Evolutionary conservation across 225 moss, liverwort and hornwort genomes (phyloP), one percentile per base, ranked within the genome.

Genomic region (Physcomitrellopsis africana): DNA sequence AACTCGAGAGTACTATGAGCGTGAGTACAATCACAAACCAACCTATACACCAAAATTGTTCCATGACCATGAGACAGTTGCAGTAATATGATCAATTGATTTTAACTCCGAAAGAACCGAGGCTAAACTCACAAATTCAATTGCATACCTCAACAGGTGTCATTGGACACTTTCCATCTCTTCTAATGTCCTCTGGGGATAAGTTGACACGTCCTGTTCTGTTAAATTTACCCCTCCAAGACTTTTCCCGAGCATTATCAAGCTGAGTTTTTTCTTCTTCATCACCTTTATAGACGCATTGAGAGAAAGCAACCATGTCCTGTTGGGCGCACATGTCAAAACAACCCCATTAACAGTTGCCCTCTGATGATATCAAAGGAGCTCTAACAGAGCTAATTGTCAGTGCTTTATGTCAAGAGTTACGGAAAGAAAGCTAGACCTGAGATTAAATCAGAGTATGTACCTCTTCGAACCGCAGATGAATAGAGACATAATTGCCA

Each of bases 241-340:
- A 83, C 17, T 71, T 81, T 51, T 94, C 93, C 55, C 93, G 93
- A 23, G 91, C 89, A 44, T 79, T 58, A 60, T 85, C 83, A 76
- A 94, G 70, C 18, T 81, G 87, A 24, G 54, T 63, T 57, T 71
- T 82, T 62, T 94, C 93, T 62, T 82, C 81, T 45, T 74, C 47
- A 11, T 79, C 86, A 24, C 91, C 91, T 67, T 88, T 86, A 42
- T 89, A 94, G 22, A 68, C 80, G 68, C 93, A 94, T 78, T 91
- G 89, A 13, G 91, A 91, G 77, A 94, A 94, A 16, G 93, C 93
- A 19, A 94, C 91, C 93, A 94, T 94, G 75, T 94, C 93, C 93
- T 93, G 82, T 23, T 15, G 51, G 46, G 44, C 51, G 19, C 8
- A 67, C 15, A 37, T 4, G 24, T 51, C 20, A 63, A 52, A 11